Evolutionary conservation across 2,329 filamentous ascomycete species (phyloP).

Genomic region (Polytolypa hystricis): DNA sequence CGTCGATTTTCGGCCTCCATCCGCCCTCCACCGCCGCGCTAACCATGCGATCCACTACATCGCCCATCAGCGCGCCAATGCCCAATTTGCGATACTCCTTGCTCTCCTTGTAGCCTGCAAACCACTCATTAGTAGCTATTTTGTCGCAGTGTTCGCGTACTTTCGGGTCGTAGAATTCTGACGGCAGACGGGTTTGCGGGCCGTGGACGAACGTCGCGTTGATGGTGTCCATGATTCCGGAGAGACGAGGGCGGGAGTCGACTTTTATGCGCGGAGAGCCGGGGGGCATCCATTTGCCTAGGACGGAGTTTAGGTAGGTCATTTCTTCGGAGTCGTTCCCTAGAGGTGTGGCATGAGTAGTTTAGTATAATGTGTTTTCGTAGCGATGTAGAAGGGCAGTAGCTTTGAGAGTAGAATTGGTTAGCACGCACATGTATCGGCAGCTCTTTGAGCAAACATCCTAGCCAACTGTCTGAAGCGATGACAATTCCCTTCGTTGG

Average conservation of each 20-base stretch:
- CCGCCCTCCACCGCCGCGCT: conserved; percentile 52
- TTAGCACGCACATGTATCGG: conserved; percentile 47
- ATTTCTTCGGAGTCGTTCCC: conserved; percentile 68
- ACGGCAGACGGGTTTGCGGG: conserved; percentile 63
- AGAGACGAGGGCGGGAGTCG: conserved; percentile 71
- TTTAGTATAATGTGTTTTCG: no score
- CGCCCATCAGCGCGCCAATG: conserved; percentile 74
- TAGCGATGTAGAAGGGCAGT: no score
- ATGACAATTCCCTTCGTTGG: conserved; percentile 64
- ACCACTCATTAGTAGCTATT: conserved; percentile 87
- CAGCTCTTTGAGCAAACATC: conserved; percentile 61
- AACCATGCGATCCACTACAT: conserved; percentile 64
- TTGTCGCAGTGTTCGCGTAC: conserved; percentile 57
- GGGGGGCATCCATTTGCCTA: conserved; percentile 78
- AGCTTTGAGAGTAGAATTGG: no score
- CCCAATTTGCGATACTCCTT: conserved; percentile 80
- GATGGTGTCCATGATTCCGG: conserved; percentile 87
- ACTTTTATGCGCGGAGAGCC: conserved; percentile 60
- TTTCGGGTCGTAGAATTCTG: conserved; percentile 75
- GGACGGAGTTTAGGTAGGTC: conserved; percentile 64
- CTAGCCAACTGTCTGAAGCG: conserved; percentile 59
- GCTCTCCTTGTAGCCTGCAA: conserved; percentile 70
- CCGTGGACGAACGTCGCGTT: conserved; percentile 83
- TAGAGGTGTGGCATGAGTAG: conserved; percentile 11
- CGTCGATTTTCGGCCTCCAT: conserved; percentile 43